phyloP scores from a whole-genome alignment of 768 basidiomycete genomes.

The Imleria badia region DNA sequence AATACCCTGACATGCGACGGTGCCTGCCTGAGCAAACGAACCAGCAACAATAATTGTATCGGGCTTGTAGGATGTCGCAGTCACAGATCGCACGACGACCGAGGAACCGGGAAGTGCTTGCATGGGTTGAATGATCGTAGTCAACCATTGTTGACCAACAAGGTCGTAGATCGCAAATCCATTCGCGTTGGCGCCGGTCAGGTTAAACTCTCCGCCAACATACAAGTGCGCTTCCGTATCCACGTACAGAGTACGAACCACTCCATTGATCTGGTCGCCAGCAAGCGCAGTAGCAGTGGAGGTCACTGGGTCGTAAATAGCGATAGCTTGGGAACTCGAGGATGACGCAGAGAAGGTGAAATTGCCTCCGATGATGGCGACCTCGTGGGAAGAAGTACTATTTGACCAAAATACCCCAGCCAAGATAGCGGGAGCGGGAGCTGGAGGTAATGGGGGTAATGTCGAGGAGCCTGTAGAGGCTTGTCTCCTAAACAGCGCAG shows the following conservation, averaged over 20 bases:
- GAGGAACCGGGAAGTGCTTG: constrained; percentile 50
- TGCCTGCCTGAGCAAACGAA: constrained; percentile 79
- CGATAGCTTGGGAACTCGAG: constrained; percentile 52
- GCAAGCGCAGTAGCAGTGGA: constrained; percentile 51
- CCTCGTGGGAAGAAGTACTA: constrained; percentile 56
- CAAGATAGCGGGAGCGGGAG: constrained; percentile 77
- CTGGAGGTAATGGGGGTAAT: constrained; percentile 55
- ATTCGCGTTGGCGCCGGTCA: constrained; percentile 53
- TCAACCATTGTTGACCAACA: constrained; percentile 57
- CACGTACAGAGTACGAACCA: constrained; percentile 75
- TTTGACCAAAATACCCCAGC: constrained; percentile 92
- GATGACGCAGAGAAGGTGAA: constrained; percentile 61
- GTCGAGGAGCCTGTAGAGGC: constrained; percentile 42
- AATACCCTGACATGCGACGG: constrained; percentile 69
- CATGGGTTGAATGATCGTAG: constrained; percentile 57
- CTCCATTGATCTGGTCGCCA: constrained; percentile 68
- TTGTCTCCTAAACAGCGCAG: constrained; percentile 51
- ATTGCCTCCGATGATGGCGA: constrained; percentile 87
- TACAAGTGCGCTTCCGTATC: constrained; percentile 61
- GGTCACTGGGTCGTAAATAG: constrained; percentile 63
- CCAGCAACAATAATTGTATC: constrained; percentile 80
- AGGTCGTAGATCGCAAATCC: constrained; percentile 86
- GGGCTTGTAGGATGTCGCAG: constrained; percentile 55
- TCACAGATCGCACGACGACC: constrained; percentile 73
- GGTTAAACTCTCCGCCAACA: constrained; percentile 82